Conservation (phyloP, 169 alveolate species). For the Plasmodium sp. region DNA sequence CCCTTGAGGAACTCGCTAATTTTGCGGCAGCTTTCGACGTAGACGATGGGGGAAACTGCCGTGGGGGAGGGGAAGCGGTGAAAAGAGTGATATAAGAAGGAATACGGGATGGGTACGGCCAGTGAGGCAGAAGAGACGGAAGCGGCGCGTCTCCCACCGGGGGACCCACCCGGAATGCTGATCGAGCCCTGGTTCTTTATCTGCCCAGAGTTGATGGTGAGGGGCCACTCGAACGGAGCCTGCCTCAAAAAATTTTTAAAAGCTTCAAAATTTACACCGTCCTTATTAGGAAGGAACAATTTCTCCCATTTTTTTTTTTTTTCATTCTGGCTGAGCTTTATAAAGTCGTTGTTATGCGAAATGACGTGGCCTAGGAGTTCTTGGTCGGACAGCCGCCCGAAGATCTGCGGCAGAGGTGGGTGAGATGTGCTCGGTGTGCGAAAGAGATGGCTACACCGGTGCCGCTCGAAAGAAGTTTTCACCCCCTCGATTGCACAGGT, state of each 20-base stretch:
- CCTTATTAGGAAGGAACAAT: constrained; percentile 15
- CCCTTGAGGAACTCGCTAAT: constrained; percentile 34
- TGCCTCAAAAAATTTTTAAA: constrained; percentile 24
- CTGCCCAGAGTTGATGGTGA: constrained; percentile 72
- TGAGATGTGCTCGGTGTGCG: background rate
- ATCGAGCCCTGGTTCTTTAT: constrained; percentile 68
- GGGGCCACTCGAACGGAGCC: constrained; percentile 71
- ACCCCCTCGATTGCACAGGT: background rate
- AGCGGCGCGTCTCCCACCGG: background rate
- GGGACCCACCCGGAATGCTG: constrained; percentile 36
- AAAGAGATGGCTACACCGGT: background rate
- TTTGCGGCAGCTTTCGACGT: constrained; percentile 69
- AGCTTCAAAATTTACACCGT: constrained; percentile 20
- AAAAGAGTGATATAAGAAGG: background rate
- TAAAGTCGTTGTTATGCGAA: constrained; percentile 64
- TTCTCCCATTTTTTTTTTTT: constrained; percentile 62
- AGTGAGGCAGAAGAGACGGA: background rate
- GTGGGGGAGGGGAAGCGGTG: background rate
- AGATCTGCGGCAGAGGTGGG: constrained; percentile 10
- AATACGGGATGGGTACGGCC: background rate
- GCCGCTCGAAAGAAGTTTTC: background rate
- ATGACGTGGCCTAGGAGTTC: constrained; percentile 71
- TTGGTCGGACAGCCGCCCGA: constrained; percentile 61
- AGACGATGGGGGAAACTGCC: constrained; percentile 59
- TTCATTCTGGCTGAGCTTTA: constrained; percentile 12